These are phyloP conservation scores for Tolypocladium pustulatum DNA, from an alignment of 2,329 filamentous ascomycete genomes.

Conservation along the genomic window DNA sequence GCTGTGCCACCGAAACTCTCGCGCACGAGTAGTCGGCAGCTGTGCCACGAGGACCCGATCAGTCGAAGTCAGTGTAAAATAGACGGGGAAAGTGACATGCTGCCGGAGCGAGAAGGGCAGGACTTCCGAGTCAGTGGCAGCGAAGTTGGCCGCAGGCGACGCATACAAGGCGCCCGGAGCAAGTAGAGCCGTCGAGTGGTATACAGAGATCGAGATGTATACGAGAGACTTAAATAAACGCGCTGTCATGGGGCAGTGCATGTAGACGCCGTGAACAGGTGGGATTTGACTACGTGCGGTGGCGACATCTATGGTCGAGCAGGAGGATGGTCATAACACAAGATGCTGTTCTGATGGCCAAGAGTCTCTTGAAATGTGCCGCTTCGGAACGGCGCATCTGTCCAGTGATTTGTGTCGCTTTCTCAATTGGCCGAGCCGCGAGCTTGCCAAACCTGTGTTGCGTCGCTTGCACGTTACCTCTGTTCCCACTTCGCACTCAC, in stretches of 20 bases:
- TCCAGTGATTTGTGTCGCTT: background rate
- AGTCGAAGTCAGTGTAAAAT: background rate
- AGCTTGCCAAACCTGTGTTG: background rate
- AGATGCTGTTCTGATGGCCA: background rate
- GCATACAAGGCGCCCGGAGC: background rate
- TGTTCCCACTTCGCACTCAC: background rate
- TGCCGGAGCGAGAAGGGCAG: background rate
- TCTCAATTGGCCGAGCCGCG: background rate
- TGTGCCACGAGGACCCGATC: background rate
- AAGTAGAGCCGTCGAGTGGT: background rate
- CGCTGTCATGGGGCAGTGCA: too few species aligned
- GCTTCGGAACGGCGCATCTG: background rate
- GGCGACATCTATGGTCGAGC: background rate
- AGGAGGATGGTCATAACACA: background rate
- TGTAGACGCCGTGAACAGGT: background rate
- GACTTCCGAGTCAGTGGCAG: background rate
- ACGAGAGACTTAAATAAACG: too few species aligned
- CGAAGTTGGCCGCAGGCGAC: background rate
- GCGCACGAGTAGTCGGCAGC: too few species aligned
- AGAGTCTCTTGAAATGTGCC: background rate
- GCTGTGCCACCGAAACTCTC: background rate
- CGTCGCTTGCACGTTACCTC: background rate
- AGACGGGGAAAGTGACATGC: background rate
- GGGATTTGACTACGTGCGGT: background rate
- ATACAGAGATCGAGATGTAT: too few species aligned